A percentile compares a stretch with the other conserved stretches of the same genome.
Evolutionary conservation across 75 land plant species (phyloP).

Genomic region (Cryptomeria japonica): DNA sequence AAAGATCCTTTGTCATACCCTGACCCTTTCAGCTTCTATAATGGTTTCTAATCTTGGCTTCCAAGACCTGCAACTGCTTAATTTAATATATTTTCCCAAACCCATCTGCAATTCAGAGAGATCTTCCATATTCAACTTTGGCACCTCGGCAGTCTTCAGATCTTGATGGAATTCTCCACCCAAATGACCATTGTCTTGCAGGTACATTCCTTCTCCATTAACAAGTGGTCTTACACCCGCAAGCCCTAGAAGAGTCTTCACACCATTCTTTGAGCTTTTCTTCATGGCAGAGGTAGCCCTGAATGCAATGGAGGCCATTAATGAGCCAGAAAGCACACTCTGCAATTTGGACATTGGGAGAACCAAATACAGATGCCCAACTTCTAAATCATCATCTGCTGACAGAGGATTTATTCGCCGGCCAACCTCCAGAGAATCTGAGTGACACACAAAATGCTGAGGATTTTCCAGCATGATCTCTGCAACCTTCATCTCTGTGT

Average conservation of each 20-base stretch:
- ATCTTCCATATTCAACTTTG: slow-evolving; percentile 25
- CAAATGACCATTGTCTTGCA: background rate
- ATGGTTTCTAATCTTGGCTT: slow-evolving; percentile 63
- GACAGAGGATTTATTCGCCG: slow-evolving; percentile 32
- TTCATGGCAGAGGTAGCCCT: slow-evolving; percentile 30
- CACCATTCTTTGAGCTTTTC: slow-evolving; percentile 12
- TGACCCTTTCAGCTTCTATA: slow-evolving; percentile 26
- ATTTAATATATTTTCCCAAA: slow-evolving; percentile 24
- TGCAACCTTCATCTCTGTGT: slow-evolving; percentile 37
- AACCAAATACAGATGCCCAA: slow-evolving; percentile 46
- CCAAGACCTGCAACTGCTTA: slow-evolving; percentile 55
- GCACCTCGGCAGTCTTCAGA: background rate
- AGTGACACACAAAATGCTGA: slow-evolving; percentile 51
- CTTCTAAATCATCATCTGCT: slow-evolving; percentile 50
- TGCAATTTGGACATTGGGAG: slow-evolving; percentile 61
- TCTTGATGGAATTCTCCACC: background rate
- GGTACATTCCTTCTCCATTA: background rate
- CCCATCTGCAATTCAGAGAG: slow-evolving; percentile 1
- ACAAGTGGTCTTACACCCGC: background rate
- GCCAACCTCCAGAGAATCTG: slow-evolving; percentile 28
- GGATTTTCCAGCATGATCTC: slow-evolving; percentile 66
- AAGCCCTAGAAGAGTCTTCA: slow-evolving; percentile 29
- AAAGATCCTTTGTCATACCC: background rate
- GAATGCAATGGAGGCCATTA: slow-evolving; percentile 31
- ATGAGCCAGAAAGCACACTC: slow-evolving; percentile 38